A percentile compares a stretch with the other conserved stretches of the same genome.
Evolutionary conservation across 2,329 filamentous ascomycete species (phyloP).

Genomic region (Fusarium clavum): DNA sequence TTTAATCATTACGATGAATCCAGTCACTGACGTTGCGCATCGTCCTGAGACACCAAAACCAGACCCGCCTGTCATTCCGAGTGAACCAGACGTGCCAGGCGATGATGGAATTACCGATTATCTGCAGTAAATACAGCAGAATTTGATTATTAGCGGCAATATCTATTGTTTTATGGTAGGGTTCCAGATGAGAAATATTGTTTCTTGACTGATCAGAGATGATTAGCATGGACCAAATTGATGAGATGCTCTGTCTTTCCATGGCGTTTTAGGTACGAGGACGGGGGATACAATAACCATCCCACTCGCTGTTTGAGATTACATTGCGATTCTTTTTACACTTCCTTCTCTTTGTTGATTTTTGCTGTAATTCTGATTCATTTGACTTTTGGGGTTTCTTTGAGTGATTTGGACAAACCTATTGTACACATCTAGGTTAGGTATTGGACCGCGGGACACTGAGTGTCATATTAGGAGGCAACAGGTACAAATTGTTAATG

Average conservation of each 20-base stretch:
- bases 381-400: not conserved
- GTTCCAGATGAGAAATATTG: not conserved
- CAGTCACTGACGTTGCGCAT: conserved; percentile 27
- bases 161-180: conserved; percentile 20
- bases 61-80: conserved; percentile 46
- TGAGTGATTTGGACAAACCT: not conserved
- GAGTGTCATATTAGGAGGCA: not conserved
- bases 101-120: conserved; percentile 50
- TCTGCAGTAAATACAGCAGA: conserved; percentile 8
- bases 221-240: conserved; percentile 21
- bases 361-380: not conserved
- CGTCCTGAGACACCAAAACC: conserved; percentile 51
- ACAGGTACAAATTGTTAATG: not conserved
- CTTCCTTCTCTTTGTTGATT: not conserved
- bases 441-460: not conserved
- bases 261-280: conserved; percentile 15
- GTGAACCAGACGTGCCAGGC: conserved; percentile 46
- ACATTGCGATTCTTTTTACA: not conserved
- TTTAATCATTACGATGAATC: conserved; percentile 10
- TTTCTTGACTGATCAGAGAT: conserved; percentile 31
- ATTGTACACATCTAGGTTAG: not conserved
- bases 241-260: not conserved
- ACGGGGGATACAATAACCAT: not conserved
- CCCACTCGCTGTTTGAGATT: not conserved
- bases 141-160: not conserved